Conservation (phyloP, 805 yeast genomes). For the Hermanozyma aechmeae region DNA sequence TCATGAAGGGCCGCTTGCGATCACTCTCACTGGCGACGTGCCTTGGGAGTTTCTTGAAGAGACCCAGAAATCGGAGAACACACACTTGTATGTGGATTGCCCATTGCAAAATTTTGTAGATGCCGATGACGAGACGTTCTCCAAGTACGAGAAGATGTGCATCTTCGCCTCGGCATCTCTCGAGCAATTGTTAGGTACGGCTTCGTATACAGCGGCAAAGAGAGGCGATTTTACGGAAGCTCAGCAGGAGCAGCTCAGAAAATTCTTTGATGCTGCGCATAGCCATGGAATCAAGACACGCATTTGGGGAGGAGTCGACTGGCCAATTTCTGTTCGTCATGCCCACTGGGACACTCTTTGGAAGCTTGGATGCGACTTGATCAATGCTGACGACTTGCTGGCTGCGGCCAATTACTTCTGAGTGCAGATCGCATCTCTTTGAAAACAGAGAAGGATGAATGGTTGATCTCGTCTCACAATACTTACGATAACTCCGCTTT, state of each 20-base stretch:
- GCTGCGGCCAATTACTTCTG: conserved; percentile 20
- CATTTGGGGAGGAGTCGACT: conserved; percentile 63
- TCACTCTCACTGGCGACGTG: conserved; percentile 58
- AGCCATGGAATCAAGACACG: conserved; percentile 43
- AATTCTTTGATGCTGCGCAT: conserved; percentile 37
- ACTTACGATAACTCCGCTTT: too few relatives aligned
- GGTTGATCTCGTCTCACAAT: too few relatives aligned
- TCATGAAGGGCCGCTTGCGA: conserved; percentile 47
- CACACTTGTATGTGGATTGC: conserved; percentile 39
- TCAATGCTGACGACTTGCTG: conserved; percentile 55
- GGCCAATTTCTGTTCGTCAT: conserved; percentile 45
- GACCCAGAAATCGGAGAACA: conserved; percentile 6
- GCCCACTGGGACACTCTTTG: conserved; percentile 41
- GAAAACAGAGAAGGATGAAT: too few relatives aligned
- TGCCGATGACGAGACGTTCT: conserved; percentile 14
- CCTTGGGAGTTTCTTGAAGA: conserved; percentile 32
- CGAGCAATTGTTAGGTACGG: conserved; percentile 15
- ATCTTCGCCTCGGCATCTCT: conserved; percentile 38
- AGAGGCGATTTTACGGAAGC: conserved; percentile 20
- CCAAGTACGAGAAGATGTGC: conserved; percentile 17
- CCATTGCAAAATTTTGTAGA: conserved; percentile 28
- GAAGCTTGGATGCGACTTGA: conserved; percentile 41
- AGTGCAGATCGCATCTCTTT: too few relatives aligned
- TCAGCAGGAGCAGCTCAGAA: conserved; percentile 19
- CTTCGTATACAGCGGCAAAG: too few relatives aligned